Percentiles rank a stretch among this genome's conserved stretches.
Conservation (phyloP, 106 monocot species). For the Apostasia ramifera region DNA sequence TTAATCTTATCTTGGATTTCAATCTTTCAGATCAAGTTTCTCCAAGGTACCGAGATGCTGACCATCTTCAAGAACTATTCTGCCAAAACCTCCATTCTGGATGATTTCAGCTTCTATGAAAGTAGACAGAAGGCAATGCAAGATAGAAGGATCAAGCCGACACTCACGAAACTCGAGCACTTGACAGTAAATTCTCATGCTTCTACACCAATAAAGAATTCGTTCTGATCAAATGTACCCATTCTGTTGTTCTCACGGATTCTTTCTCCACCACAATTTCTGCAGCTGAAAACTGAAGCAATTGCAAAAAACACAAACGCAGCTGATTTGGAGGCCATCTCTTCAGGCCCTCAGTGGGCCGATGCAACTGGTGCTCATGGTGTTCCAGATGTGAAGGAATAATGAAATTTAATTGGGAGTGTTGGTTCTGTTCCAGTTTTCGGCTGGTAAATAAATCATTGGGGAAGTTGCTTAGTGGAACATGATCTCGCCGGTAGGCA, state of each 20-base stretch:
- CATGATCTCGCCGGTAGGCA: no score
- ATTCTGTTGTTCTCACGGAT: not conserved
- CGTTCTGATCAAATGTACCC: not conserved
- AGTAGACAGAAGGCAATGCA: conserved; percentile 81
- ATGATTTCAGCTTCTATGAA: conserved; percentile 82
- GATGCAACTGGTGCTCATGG: no score
- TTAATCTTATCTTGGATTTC: not conserved
- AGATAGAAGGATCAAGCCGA: conserved; percentile 45
- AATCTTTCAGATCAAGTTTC: conserved; percentile 66
- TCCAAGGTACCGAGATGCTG: conserved; percentile 73
- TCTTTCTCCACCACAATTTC: not conserved
- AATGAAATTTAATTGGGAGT: not conserved
- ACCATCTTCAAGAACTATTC: conserved; percentile 70
- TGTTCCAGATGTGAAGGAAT: not conserved
- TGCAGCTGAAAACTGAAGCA: conserved; percentile 34
- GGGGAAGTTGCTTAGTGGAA: no score
- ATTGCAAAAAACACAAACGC: conserved; percentile 6
- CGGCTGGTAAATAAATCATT: no score
- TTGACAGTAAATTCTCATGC: conserved; percentile 21
- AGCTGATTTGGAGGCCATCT: conserved; percentile 8
- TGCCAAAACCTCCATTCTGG: conserved; percentile 77
- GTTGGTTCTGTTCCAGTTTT: no score
- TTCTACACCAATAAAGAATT: not conserved
- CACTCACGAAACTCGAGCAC: conserved; percentile 10
- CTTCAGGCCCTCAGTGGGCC: conserved; percentile 7